Percentiles rank a stretch among this genome's conserved stretches.
Evolutionary conservation across 83 land plant genomes (phyloP).

Genomic region (Picea mariana): DNA sequence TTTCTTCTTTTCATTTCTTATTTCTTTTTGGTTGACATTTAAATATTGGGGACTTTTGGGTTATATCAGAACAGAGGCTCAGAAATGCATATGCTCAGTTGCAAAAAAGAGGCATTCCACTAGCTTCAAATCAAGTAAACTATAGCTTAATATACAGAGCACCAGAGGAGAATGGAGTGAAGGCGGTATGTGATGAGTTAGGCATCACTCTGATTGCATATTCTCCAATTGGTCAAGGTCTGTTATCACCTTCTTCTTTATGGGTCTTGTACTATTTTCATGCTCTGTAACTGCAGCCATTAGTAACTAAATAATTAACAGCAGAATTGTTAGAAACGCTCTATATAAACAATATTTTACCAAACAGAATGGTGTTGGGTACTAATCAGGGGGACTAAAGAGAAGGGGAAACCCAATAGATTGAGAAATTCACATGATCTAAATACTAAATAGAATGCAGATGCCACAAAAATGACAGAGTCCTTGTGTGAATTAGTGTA

Average conservation of each 20-base stretch:
- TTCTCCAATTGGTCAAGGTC: conserved; percentile 95
- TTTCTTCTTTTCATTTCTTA: not conserved
- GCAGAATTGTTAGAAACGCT: not conserved
- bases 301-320: too few species aligned
- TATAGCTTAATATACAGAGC: conserved; percentile 83
- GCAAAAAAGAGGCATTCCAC: conserved; percentile 65
- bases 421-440: not conserved
- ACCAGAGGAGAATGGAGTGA: conserved; percentile 93
- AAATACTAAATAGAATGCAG: not conserved
- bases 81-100: conserved; percentile 72
- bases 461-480: not conserved
- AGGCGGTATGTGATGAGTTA: conserved; percentile 91
- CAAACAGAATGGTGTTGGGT: not conserved
- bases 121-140: conserved; percentile 86
- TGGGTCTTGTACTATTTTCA: not conserved
- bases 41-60: not conserved
- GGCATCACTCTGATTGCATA: conserved; percentile 93
- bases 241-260: conserved; percentile 1
- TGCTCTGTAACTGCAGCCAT: not conserved
- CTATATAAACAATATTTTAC: not conserved
- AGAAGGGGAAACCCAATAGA: not conserved
- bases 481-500: not conserved
- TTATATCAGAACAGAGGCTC: conserved; percentile 61
- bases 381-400: not conserved
- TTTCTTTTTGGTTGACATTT: not conserved